Percentiles rank a stretch among this genome's conserved stretches.
These are phyloP conservation scores for Sphaceloma murrayae DNA, from an alignment of 2,329 filamentous ascomycete species.

Conservation along the genomic window DNA sequence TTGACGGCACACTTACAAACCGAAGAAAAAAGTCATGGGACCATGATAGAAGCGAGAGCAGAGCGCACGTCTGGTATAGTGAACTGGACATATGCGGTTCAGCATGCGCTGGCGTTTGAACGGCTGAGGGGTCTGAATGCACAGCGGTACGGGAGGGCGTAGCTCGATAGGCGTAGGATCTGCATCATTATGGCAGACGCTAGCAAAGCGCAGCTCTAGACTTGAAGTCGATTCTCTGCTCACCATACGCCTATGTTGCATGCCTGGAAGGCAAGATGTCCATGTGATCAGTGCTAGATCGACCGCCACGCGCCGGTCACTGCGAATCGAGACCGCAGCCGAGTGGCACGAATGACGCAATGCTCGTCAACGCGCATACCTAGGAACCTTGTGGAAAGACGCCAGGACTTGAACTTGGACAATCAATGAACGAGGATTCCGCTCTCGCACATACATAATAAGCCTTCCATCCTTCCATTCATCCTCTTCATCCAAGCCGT, in stretches of 20 bases:
- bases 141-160: conserved; percentile 8
- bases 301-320: background rate
- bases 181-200: conserved; percentile 13
- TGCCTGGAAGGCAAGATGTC: no score
- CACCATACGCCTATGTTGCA: no score
- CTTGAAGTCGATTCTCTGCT: conserved; percentile 10
- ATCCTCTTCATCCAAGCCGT: background rate
- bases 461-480: background rate
- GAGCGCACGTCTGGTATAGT: background rate
- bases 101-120: conserved; percentile 10
- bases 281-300: background rate
- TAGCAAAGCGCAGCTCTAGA: conserved; percentile 2
- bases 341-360: background rate
- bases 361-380: background rate
- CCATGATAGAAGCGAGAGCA: background rate
- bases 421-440: no score
- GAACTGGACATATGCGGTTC: conserved; percentile 8
- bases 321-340: background rate
- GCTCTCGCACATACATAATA: background rate
- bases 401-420: no score
- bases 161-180: no score
- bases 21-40: conserved; percentile 7
- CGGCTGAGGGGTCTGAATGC: background rate
- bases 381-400: no score
- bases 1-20: conserved; percentile 5